These are phyloP conservation scores for Panaeolus papilionaceus DNA, from an alignment of 768 basidiomycete genomes.

Conservation along the genomic window DNA sequence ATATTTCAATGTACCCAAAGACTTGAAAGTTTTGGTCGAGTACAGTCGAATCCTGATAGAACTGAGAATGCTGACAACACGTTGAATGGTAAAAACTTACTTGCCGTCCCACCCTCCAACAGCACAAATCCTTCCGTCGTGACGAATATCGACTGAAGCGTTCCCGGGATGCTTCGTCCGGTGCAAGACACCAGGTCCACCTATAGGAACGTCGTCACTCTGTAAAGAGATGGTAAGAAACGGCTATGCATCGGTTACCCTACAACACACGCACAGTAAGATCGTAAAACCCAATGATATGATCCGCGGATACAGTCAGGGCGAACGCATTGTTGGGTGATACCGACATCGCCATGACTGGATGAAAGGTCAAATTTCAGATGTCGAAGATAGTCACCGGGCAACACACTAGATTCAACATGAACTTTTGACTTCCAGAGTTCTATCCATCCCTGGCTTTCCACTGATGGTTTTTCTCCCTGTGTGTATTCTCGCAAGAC, in stretches of 20 bases:
- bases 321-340: conserved; percentile 64
- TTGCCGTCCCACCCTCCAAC: conserved; percentile 95
- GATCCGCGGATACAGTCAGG: conserved; percentile 86
- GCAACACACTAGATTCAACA: conserved; percentile 54
- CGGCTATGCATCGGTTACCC: not conserved
- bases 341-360: conserved; percentile 87
- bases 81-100: conserved; percentile 49
- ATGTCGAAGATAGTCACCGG: not conserved
- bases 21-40: conserved; percentile 79
- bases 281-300: conserved; percentile 72
- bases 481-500: conserved; percentile 61
- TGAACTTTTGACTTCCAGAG: conserved; percentile 74
- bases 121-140: conserved; percentile 82
- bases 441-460: conserved; percentile 76
- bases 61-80: conserved; percentile 6
- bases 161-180: conserved; percentile 85
- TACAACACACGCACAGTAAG: conserved; percentile 44
- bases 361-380: conserved; percentile 29
- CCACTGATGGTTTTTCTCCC: conserved; percentile 55
- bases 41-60: conserved; percentile 75
- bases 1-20: conserved; percentile 83
- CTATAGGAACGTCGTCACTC: conserved; percentile 25
- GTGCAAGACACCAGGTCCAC: conserved; percentile 40
- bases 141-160: conserved; percentile 72
- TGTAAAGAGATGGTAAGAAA: conserved; percentile 15